These are phyloP conservation scores for Dovyalis caffra DNA, from an alignment of 345 rosid genomes.

Conservation along the genomic window DNA sequence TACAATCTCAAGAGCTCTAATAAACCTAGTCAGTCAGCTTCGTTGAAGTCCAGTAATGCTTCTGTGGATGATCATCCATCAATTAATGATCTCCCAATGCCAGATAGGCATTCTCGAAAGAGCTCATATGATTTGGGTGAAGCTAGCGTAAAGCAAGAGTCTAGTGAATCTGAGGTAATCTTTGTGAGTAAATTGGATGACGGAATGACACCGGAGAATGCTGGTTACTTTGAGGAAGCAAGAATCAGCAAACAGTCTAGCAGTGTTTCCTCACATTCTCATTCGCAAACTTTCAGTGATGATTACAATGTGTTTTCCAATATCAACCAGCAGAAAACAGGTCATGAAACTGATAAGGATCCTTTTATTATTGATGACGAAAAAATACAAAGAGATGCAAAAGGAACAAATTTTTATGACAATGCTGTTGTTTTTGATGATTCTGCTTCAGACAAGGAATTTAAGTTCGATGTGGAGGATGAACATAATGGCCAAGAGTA, in stretches of 20 bases:
- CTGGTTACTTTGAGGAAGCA: conserved; percentile 30
- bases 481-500: conserved; percentile 28
- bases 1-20: conserved; percentile 22
- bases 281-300: conserved; percentile 34
- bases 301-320: conserved; percentile 33
- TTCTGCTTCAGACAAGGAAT: conserved; percentile 50
- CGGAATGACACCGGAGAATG: conserved; percentile 18
- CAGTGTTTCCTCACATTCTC: conserved; percentile 39
- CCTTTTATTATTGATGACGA: conserved; percentile 45
- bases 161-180: conserved; percentile 35
- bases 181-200: conserved; percentile 18
- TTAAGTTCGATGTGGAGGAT: conserved; percentile 42
- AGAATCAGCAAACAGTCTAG: conserved; percentile 38
- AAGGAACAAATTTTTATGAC: conserved; percentile 28
- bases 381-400: conserved; percentile 33
- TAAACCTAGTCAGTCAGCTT: conserved; percentile 24
- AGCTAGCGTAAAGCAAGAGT: conserved; percentile 32
- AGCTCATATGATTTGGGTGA: conserved; percentile 41
- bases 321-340: conserved; percentile 18
- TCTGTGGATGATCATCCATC: conserved; percentile 18
- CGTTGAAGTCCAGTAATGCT: conserved; percentile 33
- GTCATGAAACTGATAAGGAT: conserved; percentile 33
- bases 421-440: conserved; percentile 61
- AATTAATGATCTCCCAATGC: conserved; percentile 17
- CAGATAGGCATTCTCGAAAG: conserved; percentile 45